These are phyloP conservation scores for Pyricularia pennisetigena DNA, from an alignment of 2,329 filamentous ascomycete species.

Conservation along the genomic window DNA sequence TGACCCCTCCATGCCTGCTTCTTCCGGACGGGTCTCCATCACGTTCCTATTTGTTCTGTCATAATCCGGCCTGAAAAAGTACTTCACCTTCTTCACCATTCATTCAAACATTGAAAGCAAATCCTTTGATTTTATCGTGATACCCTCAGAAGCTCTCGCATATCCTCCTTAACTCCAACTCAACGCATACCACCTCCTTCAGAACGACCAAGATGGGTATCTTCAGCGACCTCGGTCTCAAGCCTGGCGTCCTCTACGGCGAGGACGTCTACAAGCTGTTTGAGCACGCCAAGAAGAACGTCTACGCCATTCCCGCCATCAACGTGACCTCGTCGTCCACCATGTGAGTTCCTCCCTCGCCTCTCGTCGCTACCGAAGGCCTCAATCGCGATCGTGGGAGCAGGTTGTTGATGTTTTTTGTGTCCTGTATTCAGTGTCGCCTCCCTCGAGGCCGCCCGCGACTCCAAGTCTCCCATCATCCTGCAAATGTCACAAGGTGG, in stretches of 20 bases:
- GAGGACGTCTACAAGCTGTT: conserved; percentile 59
- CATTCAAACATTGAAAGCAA: not conserved
- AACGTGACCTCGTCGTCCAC: conserved; percentile 90
- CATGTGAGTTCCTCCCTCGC: conserved; percentile 9
- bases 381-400: not conserved
- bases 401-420: not conserved
- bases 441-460: conserved; percentile 87
- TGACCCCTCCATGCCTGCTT: conserved; percentile 1
- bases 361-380: not conserved
- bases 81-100: not conserved
- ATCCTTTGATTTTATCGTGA: not conserved
- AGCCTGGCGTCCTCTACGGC: conserved; percentile 44
- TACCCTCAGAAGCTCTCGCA: not conserved
- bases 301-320: conserved; percentile 82
- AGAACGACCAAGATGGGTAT: conserved; percentile 17
- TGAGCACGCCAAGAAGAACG: conserved; percentile 78
- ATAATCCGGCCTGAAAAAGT: not conserved
- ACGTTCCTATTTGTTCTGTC: not conserved
- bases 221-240: conserved; percentile 34
- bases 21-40: not conserved
- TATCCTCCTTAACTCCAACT: not conserved
- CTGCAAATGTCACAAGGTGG: conserved; percentile 91
- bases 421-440: conserved; percentile 40
- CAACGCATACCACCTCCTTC: not conserved
- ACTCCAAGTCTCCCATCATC: conserved; percentile 84